Evolutionary conservation across 75 land plant genomes (phyloP).

Genomic region (Cryptomeria japonica): DNA sequence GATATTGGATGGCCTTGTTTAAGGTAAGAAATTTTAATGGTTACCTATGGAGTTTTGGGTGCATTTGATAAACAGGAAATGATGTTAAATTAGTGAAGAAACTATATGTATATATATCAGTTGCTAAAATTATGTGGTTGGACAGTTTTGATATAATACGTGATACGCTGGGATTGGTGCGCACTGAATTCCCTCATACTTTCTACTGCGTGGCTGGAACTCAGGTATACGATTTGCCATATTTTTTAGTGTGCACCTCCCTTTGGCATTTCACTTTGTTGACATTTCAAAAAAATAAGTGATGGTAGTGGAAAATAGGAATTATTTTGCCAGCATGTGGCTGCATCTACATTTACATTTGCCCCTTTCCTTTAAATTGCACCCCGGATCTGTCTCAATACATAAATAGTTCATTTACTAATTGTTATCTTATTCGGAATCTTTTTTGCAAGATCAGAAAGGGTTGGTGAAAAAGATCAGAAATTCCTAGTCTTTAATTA

Average conservation of each 20-base stretch:
- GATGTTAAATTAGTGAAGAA: not conserved
- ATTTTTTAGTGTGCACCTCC: not conserved
- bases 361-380: not conserved
- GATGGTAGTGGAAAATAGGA: not conserved
- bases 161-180: constrained; percentile 73
- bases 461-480: not conserved
- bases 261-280: not conserved
- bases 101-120: not conserved
- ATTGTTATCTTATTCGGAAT: not conserved
- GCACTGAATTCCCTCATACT: constrained; percentile 89
- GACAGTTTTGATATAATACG: constrained; percentile 85
- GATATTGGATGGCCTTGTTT: constrained; percentile 94
- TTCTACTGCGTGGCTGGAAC: constrained; percentile 84
- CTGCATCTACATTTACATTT: not conserved
- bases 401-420: not conserved
- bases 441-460: not conserved
- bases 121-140: constrained; percentile 6
- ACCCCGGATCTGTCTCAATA: not conserved
- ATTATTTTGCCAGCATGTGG: not conserved
- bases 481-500: not conserved
- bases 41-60: not conserved
- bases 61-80: not conserved
- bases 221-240: constrained; percentile 49
- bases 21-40: constrained; percentile 42
- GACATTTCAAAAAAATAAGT: not conserved